Conservation (phyloP, 2,329 filamentous ascomycete species). For the Cordyceps cicadae region DNA sequence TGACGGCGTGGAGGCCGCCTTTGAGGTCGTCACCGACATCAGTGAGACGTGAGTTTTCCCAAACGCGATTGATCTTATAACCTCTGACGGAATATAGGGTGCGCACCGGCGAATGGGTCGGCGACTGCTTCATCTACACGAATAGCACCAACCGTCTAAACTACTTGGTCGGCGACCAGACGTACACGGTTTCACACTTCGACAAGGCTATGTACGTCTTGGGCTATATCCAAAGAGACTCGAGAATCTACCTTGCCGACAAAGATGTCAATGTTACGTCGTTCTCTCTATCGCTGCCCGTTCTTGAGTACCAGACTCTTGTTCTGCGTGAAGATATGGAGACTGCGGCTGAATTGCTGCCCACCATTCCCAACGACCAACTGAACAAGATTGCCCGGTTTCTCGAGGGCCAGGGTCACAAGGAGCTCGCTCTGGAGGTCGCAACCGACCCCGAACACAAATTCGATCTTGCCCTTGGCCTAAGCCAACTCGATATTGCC, state of each 20-base stretch:
- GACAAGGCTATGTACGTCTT: constrained; percentile 92
- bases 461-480: constrained; percentile 79
- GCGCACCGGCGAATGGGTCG: constrained; percentile 93
- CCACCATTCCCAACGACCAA: constrained; percentile 80
- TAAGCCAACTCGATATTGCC: constrained; percentile 79
- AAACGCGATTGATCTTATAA: background rate
- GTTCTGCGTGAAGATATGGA: constrained; percentile 93
- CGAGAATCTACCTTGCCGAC: constrained; percentile 89
- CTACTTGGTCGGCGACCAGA: constrained; percentile 96
- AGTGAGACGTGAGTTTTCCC: constrained; percentile 60
- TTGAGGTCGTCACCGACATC: constrained; percentile 93
- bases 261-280: constrained; percentile 92
- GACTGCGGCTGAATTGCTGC: constrained; percentile 74
- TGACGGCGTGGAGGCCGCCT: constrained; percentile 90
- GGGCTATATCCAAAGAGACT: constrained; percentile 90
- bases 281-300: constrained; percentile 80
- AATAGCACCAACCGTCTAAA: constrained; percentile 94
- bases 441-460: constrained; percentile 94
- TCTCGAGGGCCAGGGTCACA: constrained; percentile 93
- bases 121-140: constrained; percentile 98
- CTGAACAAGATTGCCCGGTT: constrained; percentile 98
- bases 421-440: constrained; percentile 88
- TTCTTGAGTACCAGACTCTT: constrained; percentile 94
- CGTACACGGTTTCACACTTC: constrained; percentile 94
- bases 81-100: constrained; percentile 46